These are phyloP conservation scores for Hylodesmum podocarpum DNA, from an alignment of 306 rosid species.

Conservation along the genomic window DNA sequence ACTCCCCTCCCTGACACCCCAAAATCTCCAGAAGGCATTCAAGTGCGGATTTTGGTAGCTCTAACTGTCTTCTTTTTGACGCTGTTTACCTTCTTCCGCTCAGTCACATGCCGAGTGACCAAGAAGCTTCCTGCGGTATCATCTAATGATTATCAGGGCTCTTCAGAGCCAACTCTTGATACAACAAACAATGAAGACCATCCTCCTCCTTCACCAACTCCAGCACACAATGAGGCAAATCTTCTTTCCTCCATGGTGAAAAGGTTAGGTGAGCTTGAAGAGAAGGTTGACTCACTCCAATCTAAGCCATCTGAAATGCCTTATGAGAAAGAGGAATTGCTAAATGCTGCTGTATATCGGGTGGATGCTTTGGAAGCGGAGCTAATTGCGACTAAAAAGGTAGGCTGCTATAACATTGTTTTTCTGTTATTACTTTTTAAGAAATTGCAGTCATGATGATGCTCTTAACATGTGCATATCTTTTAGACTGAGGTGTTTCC, in stretches of 20 bases:
- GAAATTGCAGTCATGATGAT: neutral
- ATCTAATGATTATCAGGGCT: conserved; percentile 39
- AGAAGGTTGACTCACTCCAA: conserved; percentile 74
- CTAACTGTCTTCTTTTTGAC: conserved; percentile 68
- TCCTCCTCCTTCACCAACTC: conserved; percentile 44
- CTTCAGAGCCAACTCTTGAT: conserved; percentile 33
- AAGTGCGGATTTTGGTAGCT: conserved; percentile 51
- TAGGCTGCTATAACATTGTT: conserved; percentile 23
- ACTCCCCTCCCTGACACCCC: conserved; percentile 41
- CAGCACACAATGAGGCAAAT: conserved; percentile 42
- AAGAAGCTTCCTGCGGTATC: conserved; percentile 46
- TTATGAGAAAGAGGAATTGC: conserved; percentile 81
- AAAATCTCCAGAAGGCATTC: conserved; percentile 50
- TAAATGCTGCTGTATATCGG: conserved; percentile 96
- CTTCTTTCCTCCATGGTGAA: conserved; percentile 60
- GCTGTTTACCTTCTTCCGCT: conserved; percentile 47
- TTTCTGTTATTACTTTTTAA: neutral
- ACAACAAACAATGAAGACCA: conserved; percentile 40
- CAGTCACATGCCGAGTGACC: conserved; percentile 47
- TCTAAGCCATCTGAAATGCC: conserved; percentile 97
- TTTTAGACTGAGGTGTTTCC: neutral
- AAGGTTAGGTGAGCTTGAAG: conserved; percentile 85
- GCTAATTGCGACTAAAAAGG: conserved; percentile 93
- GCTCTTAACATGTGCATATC: neutral
- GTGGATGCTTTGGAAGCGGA: conserved; percentile 99